Percentiles rank a stretch among this genome's conserved stretches.
phyloP scores from a whole-genome alignment of 805 yeast genomes.

The Barnettozyma botsteinii region DNA sequence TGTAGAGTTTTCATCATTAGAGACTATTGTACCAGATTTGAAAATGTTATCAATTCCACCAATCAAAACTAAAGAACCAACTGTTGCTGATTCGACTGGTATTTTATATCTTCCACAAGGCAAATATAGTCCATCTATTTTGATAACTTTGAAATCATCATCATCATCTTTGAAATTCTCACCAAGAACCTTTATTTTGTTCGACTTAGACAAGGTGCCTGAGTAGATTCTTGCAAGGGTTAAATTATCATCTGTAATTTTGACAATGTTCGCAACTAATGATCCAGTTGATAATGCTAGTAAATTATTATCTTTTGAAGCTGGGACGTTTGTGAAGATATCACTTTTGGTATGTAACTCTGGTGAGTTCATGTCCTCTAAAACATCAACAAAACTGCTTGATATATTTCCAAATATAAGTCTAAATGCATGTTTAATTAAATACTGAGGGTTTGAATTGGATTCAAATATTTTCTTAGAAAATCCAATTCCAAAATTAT shows the following conservation, averaged over 20 bases:
- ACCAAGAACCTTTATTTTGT: slow-evolving; percentile 49
- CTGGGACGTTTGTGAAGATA: slow-evolving; percentile 24
- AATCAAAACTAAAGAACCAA: slow-evolving; percentile 66
- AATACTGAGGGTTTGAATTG: slow-evolving; percentile 50
- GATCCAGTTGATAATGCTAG: slow-evolving; percentile 36
- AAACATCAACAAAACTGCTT: slow-evolving; percentile 47
- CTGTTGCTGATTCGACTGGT: slow-evolving; percentile 44
- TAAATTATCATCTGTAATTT: slow-evolving; percentile 49
- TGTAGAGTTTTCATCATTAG: slow-evolving; percentile 20
- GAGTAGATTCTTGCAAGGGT: slow-evolving; percentile 57
- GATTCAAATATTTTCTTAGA: slow-evolving; percentile 29
- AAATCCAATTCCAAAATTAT: slow-evolving; percentile 42
- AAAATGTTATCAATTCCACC: slow-evolving; percentile 57
- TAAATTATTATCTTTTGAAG: slow-evolving; percentile 20
- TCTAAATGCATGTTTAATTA: slow-evolving; percentile 49
- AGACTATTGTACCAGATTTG: slow-evolving; percentile 55
- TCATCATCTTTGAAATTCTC: slow-evolving; percentile 44
- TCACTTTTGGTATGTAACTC: slow-evolving; percentile 24
- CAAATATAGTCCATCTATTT: slow-evolving; percentile 33
- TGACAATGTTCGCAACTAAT: slow-evolving; percentile 48
- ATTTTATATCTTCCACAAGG: slow-evolving; percentile 69
- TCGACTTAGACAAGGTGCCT: slow-evolving; percentile 50
- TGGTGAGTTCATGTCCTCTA: slow-evolving; percentile 37
- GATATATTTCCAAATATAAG: slow-evolving; percentile 45
- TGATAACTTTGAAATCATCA: slow-evolving; percentile 42